Evolutionary conservation across 192 early-diverging fungal genomes (phyloP).

Genomic region (Oehlia diaphana): DNA sequence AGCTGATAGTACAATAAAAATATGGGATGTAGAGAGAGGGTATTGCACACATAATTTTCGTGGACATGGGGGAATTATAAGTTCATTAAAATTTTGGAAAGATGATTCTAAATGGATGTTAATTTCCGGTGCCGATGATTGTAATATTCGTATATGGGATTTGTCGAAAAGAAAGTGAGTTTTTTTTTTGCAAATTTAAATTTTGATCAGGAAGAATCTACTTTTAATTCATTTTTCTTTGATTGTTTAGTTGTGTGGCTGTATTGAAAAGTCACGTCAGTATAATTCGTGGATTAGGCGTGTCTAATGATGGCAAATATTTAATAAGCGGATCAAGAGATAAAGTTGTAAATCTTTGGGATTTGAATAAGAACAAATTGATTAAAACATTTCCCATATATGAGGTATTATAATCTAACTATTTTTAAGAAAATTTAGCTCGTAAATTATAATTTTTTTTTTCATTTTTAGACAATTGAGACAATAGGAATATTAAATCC

Average conservation of each 20-base stretch:
- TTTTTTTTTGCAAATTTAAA: not conserved
- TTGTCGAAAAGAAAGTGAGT: conserved; percentile 67
- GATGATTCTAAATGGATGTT: conserved; percentile 59
- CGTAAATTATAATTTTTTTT: not conserved
- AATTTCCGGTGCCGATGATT: conserved; percentile 90
- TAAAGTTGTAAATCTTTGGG: conserved; percentile 89
- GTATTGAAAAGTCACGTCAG: conserved; percentile 85
- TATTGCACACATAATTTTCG: conserved; percentile 95
- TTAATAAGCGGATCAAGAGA: conserved; percentile 89
- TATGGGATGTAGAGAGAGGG: conserved; percentile 94
- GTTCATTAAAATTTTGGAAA: conserved; percentile 81
- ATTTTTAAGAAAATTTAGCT: conserved; percentile 10
- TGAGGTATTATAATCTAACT: conserved; percentile 46
- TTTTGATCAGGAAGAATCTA: not conserved
- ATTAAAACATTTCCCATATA: conserved; percentile 83
- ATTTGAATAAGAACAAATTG: conserved; percentile 62
- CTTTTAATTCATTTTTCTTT: not conserved
- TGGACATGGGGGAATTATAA: conserved; percentile 89
- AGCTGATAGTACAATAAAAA: conserved; percentile 91
- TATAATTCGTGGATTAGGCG: conserved; percentile 87
- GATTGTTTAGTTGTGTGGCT: conserved; percentile 55
- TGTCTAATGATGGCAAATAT: conserved; percentile 65
- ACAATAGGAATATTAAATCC: conserved; percentile 72
- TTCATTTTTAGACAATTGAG: conserved; percentile 60
- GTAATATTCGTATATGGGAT: conserved; percentile 89